These are phyloP conservation scores for Hibiscus mutabilis DNA, from an alignment of 345 rosid species.

Conservation along the genomic window DNA sequence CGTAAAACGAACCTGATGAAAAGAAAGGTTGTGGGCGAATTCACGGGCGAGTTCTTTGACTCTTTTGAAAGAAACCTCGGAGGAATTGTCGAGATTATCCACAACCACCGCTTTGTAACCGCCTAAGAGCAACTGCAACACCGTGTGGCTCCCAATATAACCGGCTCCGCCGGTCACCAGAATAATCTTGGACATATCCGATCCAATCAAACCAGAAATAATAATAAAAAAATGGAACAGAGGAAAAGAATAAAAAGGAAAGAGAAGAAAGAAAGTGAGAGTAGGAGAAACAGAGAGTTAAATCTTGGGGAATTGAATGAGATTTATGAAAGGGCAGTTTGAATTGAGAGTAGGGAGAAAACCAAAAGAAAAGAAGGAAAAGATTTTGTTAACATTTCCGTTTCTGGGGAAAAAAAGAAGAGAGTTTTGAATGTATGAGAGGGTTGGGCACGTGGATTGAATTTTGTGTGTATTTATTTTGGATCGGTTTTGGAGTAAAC, in stretches of 20 bases:
- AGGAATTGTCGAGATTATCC: slow-evolving; percentile 82
- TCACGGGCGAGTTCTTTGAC: slow-evolving; percentile 65
- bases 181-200: slow-evolving; percentile 36
- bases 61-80: slow-evolving; percentile 49
- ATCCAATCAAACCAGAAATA: neutral
- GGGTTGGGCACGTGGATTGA: neutral
- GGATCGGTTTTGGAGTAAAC: neutral
- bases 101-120: slow-evolving; percentile 63
- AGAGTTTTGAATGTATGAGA: neutral
- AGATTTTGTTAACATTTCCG: neutral
- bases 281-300: neutral
- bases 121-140: slow-evolving; percentile 69
- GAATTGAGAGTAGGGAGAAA: too few relatives aligned
- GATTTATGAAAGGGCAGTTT: too few relatives aligned
- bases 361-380: too few relatives aligned
- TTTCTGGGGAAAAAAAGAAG: neutral
- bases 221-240: neutral
- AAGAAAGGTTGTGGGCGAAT: slow-evolving; percentile 44
- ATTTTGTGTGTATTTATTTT: neutral
- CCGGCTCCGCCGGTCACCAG: slow-evolving; percentile 98
- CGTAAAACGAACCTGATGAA: slow-evolving; percentile 48
- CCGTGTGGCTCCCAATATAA: slow-evolving; percentile 94
- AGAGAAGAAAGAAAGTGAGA: slow-evolving; percentile 17
- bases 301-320: neutral
- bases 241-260: neutral